A percentile compares a stretch with the other conserved stretches of the same genome.
phyloP scores from a whole-genome alignment of 73 alveolate species.

The Uronychia binucleata region DNA sequence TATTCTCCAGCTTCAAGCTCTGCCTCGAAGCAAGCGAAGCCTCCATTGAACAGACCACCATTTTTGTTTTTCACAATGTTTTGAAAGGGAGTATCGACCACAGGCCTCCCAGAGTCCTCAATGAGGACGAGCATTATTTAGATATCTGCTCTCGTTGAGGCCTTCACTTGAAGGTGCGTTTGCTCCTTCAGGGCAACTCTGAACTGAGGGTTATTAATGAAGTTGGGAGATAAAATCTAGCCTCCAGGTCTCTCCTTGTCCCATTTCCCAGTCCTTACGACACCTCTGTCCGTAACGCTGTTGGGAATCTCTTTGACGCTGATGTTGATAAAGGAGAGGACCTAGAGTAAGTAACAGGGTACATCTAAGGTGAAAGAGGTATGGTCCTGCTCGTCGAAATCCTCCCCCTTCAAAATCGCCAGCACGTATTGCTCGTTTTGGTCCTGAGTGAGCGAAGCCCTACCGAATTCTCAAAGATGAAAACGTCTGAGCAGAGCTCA shows the following conservation, averaged over 20 bases:
- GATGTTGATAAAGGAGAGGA: conserved; percentile 21
- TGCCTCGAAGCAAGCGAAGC: conserved; percentile 24
- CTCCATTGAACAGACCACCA: conserved; percentile 24
- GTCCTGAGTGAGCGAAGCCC: neutral
- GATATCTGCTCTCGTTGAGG: neutral
- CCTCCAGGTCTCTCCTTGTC: neutral
- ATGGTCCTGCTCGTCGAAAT: neutral
- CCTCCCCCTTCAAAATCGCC: conserved; percentile 17
- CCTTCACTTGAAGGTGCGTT: conserved; percentile 15
- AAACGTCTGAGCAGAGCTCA: conserved; percentile 42
- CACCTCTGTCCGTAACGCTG: neutral
- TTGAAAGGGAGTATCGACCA: conserved; percentile 28
- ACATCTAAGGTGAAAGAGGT: conserved; percentile 36
- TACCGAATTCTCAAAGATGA: conserved; percentile 40
- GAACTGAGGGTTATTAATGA: conserved; percentile 28
- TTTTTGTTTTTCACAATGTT: conserved; percentile 25
- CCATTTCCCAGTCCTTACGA: neutral
- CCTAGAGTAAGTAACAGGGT: neutral
- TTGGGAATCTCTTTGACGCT: conserved; percentile 33
- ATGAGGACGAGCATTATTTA: conserved; percentile 19
- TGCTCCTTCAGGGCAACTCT: conserved; percentile 4
- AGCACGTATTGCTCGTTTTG: conserved; percentile 32
- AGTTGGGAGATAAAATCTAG: neutral
- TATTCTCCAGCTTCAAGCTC: conserved; percentile 37
- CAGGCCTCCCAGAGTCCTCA: conserved; percentile 3